Conservation (phyloP, 2,329 filamentous ascomycete species). For the Aspergillus pseudonomiae region DNA sequence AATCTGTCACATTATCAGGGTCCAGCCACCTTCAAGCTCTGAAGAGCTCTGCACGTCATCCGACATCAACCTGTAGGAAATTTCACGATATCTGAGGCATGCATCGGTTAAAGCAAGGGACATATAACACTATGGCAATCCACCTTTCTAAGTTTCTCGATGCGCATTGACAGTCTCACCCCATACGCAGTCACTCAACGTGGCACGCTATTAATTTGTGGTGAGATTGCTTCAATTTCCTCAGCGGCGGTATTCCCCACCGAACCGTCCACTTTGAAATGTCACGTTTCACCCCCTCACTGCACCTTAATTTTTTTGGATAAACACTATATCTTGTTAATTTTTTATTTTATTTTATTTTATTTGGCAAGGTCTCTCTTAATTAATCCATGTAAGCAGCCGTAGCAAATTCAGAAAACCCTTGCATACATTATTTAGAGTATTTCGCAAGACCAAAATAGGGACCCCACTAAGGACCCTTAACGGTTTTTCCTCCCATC, state of each 20-base stretch:
- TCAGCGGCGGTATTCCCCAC: not conserved
- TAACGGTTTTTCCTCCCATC: not conserved
- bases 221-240: not conserved
- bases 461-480: not conserved
- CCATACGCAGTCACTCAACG: not conserved
- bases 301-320: not conserved
- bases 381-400: not conserved
- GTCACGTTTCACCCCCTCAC: not conserved
- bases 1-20: not conserved
- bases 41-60: constrained; percentile 2
- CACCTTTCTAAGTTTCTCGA: not conserved
- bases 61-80: not conserved
- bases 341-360: not conserved
- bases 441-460: not conserved
- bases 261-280: not conserved
- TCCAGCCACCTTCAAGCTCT: not conserved
- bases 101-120: not conserved
- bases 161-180: not conserved
- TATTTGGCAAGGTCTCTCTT: not conserved
- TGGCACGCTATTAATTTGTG: not conserved
- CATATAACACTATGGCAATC: not conserved
- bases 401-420: not conserved
- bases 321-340: not conserved
- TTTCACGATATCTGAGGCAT: not conserved
- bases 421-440: not conserved